Conservation (phyloP, 2,329 filamentous ascomycete species). For the Colletotrichum sp. region DNA sequence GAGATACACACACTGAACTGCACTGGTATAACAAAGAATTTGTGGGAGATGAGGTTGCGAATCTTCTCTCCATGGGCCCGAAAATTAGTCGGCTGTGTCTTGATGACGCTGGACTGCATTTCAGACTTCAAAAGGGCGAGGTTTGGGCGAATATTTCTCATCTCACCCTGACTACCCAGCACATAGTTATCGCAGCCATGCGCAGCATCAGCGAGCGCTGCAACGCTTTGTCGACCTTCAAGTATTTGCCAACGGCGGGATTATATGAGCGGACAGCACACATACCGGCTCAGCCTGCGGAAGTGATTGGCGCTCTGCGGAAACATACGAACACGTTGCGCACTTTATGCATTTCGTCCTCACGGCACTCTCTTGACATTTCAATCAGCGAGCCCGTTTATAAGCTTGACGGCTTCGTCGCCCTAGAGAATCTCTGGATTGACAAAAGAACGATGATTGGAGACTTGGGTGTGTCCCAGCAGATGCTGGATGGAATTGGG, state of each 20-base stretch:
- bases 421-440: neutral
- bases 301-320: neutral
- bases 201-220: neutral
- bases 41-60: neutral
- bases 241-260: neutral
- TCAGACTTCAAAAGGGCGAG: neutral
- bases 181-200: neutral
- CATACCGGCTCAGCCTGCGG: neutral
- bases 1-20: no score
- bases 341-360: neutral
- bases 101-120: neutral
- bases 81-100: neutral
- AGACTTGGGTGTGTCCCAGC: rapidly evolving
- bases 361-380: neutral
- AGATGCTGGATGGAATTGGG: neutral
- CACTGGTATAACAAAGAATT: neutral
- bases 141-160: neutral
- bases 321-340: neutral
- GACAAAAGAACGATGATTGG: neutral
- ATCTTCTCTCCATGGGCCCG: neutral
- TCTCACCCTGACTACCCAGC: neutral
- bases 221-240: neutral
- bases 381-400: neutral
- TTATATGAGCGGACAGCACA: no score
- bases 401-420: neutral